A percentile compares a stretch with the other conserved stretches of the same genome.
These are phyloP conservation scores for Pleodorina starrii DNA, from an alignment of 139 green algal species.

Conservation along the genomic window DNA sequence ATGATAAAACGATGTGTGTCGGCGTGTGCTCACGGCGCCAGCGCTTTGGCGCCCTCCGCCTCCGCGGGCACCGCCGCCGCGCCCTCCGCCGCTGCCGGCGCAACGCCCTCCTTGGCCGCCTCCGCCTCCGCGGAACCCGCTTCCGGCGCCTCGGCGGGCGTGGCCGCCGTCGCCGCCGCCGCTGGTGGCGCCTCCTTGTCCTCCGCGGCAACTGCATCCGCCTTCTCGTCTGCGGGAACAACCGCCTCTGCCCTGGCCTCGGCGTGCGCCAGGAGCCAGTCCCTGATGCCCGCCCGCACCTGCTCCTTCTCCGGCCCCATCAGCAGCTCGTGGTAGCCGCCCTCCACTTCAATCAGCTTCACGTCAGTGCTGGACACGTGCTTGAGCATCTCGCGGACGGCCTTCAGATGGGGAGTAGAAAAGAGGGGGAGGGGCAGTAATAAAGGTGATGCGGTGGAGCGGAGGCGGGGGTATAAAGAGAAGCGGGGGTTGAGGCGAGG, in stretches of 20 bases:
- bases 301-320: slow-evolving; percentile 34
- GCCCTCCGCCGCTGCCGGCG: background rate
- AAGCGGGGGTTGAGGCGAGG: too few relatives aligned
- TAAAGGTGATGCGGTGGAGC: too few relatives aligned
- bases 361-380: slow-evolving; percentile 30
- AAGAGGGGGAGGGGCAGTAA: too few relatives aligned
- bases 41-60: background rate
- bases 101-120: background rate
- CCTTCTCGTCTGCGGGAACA: background rate
- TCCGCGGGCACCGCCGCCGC: background rate
- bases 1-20: too few relatives aligned
- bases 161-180: background rate
- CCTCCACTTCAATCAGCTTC: slow-evolving; percentile 30
- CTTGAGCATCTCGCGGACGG: background rate
- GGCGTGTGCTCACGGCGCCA: background rate
- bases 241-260: background rate
- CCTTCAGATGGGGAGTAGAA: too few relatives aligned
- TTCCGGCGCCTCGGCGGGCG: background rate
- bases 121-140: background rate
- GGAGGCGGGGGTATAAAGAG: too few relatives aligned
- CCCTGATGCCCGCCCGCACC: background rate
- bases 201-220: too few relatives aligned
- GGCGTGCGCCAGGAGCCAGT: slow-evolving; percentile 33
- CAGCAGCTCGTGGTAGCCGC: slow-evolving; percentile 48
- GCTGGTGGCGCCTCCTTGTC: too few relatives aligned